phyloP scores from a whole-genome alignment of 2,329 filamentous ascomycete species.

The Colletotrichum acutatum region DNA sequence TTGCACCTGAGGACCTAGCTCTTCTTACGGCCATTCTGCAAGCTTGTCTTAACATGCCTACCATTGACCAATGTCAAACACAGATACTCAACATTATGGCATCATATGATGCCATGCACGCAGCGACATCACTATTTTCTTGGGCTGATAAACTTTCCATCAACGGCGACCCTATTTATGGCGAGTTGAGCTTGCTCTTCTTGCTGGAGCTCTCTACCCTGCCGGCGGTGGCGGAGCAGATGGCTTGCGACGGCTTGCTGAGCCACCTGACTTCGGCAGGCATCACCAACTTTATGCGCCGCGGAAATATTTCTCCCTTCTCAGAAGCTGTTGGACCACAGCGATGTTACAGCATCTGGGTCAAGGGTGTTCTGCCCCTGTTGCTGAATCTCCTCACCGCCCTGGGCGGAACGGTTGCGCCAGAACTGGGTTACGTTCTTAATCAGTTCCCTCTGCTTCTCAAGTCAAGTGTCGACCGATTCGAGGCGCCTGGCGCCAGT shows the following conservation, averaged over 20 bases:
- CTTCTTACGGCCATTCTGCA: conserved; percentile 91
- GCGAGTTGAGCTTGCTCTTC: conserved; percentile 90
- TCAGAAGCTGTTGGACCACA: conserved; percentile 74
- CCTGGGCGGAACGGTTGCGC: conserved; percentile 82
- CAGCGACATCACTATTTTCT: conserved; percentile 88
- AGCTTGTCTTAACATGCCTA: conserved; percentile 81
- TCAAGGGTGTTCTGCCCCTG: conserved; percentile 85
- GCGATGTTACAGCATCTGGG: conserved; percentile 91
- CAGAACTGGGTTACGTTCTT: conserved; percentile 86
- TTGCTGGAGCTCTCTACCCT: conserved; percentile 88
- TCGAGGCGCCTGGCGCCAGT: conserved; percentile 71
- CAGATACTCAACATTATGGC: conserved; percentile 78
- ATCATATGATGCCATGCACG: conserved; percentile 79
- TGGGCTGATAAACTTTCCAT: conserved; percentile 89
- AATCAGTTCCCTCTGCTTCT: conserved; percentile 90
- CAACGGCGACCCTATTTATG: conserved; percentile 88
- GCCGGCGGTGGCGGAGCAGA: conserved; percentile 84
- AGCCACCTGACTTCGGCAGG: conserved; percentile 83
- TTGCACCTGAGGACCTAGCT: conserved; percentile 82
- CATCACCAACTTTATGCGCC: conserved; percentile 80
- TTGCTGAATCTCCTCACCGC: conserved; percentile 88
- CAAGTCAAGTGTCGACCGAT: conserved; percentile 74
- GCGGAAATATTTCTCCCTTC: conserved; percentile 79
- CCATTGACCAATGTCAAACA: conserved; percentile 76
- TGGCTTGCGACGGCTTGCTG: conserved; percentile 88